phyloP scores from a whole-genome alignment of 164 flowering plant genomes.

The Macadamia tetraphylla region DNA sequence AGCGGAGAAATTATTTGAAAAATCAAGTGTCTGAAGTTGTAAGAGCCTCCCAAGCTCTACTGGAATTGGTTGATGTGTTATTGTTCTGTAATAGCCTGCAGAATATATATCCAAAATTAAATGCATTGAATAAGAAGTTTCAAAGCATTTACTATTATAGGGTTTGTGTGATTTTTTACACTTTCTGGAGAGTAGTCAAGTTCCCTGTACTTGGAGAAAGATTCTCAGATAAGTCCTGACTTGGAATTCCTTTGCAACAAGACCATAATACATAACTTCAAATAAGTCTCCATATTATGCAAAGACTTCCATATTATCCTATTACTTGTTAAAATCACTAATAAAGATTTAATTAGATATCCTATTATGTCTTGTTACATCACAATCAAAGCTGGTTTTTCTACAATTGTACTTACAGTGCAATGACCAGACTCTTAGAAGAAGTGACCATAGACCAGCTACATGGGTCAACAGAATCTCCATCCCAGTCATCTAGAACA shows the following conservation, averaged over 20 bases:
- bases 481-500: too few relatives aligned
- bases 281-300: background rate
- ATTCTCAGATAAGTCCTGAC: slow-evolving; percentile 64
- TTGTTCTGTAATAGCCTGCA: slow-evolving; percentile 81
- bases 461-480: too few relatives aligned
- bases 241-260: slow-evolving; percentile 69
- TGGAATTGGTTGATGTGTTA: slow-evolving; percentile 36
- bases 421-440: too few relatives aligned
- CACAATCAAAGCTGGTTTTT: background rate
- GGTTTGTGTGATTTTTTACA: slow-evolving; percentile 44
- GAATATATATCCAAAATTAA: slow-evolving; percentile 10
- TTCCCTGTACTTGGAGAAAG: slow-evolving; percentile 39
- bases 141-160: background rate
- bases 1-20: slow-evolving; percentile 62
- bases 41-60: slow-evolving; percentile 40
- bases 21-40: slow-evolving; percentile 70
- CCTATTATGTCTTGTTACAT: background rate
- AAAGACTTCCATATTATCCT: too few relatives aligned
- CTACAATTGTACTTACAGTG: background rate
- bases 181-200: slow-evolving; percentile 72
- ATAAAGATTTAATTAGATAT: too few relatives aligned
- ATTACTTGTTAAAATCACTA: too few relatives aligned
- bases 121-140: background rate
- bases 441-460: too few relatives aligned
- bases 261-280: slow-evolving; percentile 12